These are phyloP conservation scores for Coriaria nepalensis DNA, from an alignment of 306 rosid genomes.

Conservation along the genomic window DNA sequence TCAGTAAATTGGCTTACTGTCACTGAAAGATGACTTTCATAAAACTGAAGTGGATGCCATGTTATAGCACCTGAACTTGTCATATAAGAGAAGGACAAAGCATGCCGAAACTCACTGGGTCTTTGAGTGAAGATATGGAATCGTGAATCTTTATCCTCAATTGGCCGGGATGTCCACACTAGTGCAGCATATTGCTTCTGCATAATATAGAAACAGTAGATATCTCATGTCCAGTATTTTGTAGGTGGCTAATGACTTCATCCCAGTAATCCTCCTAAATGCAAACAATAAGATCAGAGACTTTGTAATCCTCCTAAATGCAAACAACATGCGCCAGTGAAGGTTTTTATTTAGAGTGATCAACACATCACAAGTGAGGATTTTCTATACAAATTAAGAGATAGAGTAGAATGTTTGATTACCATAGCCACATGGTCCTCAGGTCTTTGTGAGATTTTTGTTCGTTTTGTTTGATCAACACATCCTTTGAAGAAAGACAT, in stretches of 20 bases:
- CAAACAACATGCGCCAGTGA: not conserved
- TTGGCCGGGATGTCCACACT: slow-evolving; percentile 77
- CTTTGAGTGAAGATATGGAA: slow-evolving; percentile 40
- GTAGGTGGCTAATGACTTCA: no score
- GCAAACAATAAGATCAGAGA: not conserved
- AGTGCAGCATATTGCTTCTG: slow-evolving; percentile 90
- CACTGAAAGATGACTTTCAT: no score
- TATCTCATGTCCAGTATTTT: not conserved
- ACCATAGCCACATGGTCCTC: no score
- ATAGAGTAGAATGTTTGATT: no score
- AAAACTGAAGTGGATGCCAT: slow-evolving; percentile 2
- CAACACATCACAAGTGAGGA: slow-evolving; percentile 5
- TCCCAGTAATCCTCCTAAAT: no score
- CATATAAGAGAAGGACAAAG: not conserved
- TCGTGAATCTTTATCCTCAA: slow-evolving; percentile 51
- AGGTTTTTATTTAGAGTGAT: not conserved
- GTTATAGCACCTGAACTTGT: not conserved
- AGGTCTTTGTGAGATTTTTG: no score
- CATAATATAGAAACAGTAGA: slow-evolving; percentile 13
- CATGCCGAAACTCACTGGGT: slow-evolving; percentile 25
- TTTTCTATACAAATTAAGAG: no score
- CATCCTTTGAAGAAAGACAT: slow-evolving; percentile 58
- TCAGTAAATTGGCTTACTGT: no score
- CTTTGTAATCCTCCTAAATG: no score
- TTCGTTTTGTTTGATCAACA: slow-evolving; percentile 18